Base-by-base conservation (phyloP, 2,329 filamentous ascomycete genomes). In the Colletotrichum euphorbiae region DNA sequence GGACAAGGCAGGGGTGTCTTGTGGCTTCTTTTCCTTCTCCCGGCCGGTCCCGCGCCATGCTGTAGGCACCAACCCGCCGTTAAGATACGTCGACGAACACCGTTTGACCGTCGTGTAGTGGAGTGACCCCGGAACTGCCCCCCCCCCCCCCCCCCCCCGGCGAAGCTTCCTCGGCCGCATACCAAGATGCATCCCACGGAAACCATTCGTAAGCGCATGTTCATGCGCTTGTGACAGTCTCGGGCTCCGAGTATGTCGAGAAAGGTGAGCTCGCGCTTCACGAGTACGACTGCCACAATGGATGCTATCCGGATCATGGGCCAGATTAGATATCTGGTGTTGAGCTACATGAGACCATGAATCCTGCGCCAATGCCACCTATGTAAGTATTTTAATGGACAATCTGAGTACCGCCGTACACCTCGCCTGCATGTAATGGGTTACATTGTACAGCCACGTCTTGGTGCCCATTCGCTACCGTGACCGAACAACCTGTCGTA, bases 221-320 rank as follows among this genome's bases (percentile, higher is more conserved):
- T 54, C 51, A 54, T 54, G 51, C 17, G 51, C 51, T 54, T 40
- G 31, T 54, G 28, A 54, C 33, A 54, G 17, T 40, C 33, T 54
- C 33, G 17, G 33, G n/a, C 15, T 54, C 24, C 28, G 48, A n/a
- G 5, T 36, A 17, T 17, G 33, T 1, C 12, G 28, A 28, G 13
- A 51, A 24, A 36, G 31, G 15, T 28, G 1, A 28, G 15, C 15
- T 12, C 31, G 3, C 8, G 36, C 4, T 28, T 28, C 24, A 28
- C 36, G 36, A 38, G 11, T 38, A 15, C 11, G 36, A 4, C 13
- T 38, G 36, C 5, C 36, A 28, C 36, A 8, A 13, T 11, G 36
- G 36, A 38, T 38, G 12, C 36, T 38, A 38, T 38, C 11, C 11
- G 36, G 36, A 4, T 38, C 13, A 38, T 11, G 13, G 8, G 36